Conservation (phyloP, 108 stramenopile genomes). For the Cyclotella kingstonii region DNA sequence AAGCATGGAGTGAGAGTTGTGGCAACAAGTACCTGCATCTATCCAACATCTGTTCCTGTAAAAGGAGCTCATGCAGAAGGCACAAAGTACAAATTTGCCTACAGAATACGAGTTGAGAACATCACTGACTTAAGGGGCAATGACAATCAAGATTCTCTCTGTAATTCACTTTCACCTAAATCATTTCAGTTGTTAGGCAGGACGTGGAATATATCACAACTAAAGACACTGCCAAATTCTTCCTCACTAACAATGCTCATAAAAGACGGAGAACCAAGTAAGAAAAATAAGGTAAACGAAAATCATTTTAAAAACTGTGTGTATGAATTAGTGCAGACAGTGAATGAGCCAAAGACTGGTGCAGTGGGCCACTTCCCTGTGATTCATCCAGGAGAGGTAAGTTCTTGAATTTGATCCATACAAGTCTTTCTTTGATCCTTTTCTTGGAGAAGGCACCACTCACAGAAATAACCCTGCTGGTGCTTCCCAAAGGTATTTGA, state of each 20-base stretch:
- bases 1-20: conserved; percentile 36
- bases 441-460: too few relatives aligned
- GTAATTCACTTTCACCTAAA: neutral
- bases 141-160: neutral
- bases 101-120: conserved; percentile 49
- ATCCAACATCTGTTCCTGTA: neutral
- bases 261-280: neutral
- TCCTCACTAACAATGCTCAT: conserved; percentile 18
- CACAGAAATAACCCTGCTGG: too few relatives aligned
- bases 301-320: conserved; percentile 9
- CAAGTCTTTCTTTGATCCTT: too few relatives aligned
- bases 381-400: conserved; percentile 55
- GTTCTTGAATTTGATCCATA: too few relatives aligned
- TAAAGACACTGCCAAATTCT: conserved; percentile 2
- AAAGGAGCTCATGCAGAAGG: neutral
- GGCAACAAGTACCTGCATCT: conserved; percentile 31
- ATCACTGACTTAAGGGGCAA: conserved; percentile 13
- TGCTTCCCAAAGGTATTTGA: conserved; percentile 51
- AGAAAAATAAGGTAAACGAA: neutral
- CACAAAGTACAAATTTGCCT: conserved; percentile 30
- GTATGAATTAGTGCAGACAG: conserved; percentile 11
- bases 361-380: conserved; percentile 52
- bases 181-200: conserved; percentile 42
- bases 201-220: conserved; percentile 43
- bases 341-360: conserved; percentile 43